Evolutionary conservation across 768 basidiomycete genomes (phyloP).

Genomic region (Hericium coralloides): DNA sequence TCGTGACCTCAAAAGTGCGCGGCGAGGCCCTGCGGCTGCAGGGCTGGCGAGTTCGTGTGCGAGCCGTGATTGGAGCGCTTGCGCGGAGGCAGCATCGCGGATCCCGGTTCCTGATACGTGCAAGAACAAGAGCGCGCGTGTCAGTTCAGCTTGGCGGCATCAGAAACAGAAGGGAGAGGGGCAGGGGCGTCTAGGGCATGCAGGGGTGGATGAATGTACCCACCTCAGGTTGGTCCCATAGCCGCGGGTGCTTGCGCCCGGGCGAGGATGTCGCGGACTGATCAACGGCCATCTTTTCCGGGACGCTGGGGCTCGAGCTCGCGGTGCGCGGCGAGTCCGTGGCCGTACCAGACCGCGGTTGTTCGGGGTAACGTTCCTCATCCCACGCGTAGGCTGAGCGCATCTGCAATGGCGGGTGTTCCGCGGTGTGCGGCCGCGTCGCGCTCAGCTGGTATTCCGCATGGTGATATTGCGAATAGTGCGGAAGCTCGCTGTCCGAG

Average conservation of each 20-base stretch:
- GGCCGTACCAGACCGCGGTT: neutral
- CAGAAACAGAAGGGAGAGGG: no score
- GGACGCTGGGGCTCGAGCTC: conserved; percentile 5
- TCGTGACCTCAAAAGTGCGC: no score
- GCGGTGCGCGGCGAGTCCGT: conserved; percentile 8
- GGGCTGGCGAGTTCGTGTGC: neutral
- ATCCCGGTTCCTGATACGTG: neutral
- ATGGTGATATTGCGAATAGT: conserved; percentile 4
- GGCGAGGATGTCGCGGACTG: neutral
- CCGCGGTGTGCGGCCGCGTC: neutral
- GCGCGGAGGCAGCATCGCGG: neutral
- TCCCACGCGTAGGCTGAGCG: conserved; percentile 12
- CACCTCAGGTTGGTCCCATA: conserved; percentile 12
- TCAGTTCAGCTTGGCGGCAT: no score
- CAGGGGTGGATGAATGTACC: neutral
- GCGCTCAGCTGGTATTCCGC: conserved; percentile 1
- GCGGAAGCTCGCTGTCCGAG: conserved; percentile 5
- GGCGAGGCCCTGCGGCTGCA: neutral
- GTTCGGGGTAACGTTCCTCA: conserved; percentile 7
- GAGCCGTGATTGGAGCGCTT: conserved; percentile 2
- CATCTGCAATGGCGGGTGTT: neutral
- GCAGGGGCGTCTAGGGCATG: no score
- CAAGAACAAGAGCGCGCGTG: no score
- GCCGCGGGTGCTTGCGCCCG: conserved; percentile 11
- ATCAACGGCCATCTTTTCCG: neutral